These are phyloP conservation scores for Didymosphaeria variabile DNA, from an alignment of 2,329 filamentous ascomycete genomes.

Conservation along the genomic window DNA sequence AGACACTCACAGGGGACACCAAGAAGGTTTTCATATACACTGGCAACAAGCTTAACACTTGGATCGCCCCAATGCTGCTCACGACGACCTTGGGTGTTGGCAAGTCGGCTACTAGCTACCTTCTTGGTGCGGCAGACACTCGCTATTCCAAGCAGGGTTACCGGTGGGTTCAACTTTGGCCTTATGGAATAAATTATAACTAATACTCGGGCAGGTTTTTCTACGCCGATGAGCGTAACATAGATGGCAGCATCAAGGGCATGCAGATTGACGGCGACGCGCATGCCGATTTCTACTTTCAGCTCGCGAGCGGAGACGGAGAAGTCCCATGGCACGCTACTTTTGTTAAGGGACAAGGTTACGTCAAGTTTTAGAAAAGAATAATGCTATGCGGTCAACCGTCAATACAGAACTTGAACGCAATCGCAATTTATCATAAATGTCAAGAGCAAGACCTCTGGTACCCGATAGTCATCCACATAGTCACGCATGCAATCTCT, in stretches of 20 bases:
- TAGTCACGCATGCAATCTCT: no score
- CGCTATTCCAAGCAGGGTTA: constrained; percentile 49
- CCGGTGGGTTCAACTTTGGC: constrained; percentile 38
- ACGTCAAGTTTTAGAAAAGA: constrained; percentile 28
- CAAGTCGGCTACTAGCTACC: constrained; percentile 52
- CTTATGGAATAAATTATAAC: neutral
- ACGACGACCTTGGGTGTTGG: constrained; percentile 51
- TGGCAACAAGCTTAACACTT: constrained; percentile 52
- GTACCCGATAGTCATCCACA: neutral
- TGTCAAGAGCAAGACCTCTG: neutral
- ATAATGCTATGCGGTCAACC: neutral
- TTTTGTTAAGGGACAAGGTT: constrained; percentile 49
- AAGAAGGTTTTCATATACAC: constrained; percentile 56
- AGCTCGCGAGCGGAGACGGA: constrained; percentile 37
- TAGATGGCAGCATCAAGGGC: constrained; percentile 48
- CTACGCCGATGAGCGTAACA: constrained; percentile 58
- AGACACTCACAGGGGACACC: constrained; percentile 39
- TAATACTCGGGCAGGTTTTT: constrained; percentile 54
- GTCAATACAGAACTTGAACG: neutral
- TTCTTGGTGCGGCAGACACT: constrained; percentile 47
- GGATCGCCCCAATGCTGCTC: constrained; percentile 20
- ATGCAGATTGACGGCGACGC: constrained; percentile 42
- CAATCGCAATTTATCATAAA: neutral
- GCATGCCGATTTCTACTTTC: constrained; percentile 47
- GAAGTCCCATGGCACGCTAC: constrained; percentile 49